Base-by-base conservation (phyloP, 257 asterid species). In the Solanum pinnatisectum region DNA sequence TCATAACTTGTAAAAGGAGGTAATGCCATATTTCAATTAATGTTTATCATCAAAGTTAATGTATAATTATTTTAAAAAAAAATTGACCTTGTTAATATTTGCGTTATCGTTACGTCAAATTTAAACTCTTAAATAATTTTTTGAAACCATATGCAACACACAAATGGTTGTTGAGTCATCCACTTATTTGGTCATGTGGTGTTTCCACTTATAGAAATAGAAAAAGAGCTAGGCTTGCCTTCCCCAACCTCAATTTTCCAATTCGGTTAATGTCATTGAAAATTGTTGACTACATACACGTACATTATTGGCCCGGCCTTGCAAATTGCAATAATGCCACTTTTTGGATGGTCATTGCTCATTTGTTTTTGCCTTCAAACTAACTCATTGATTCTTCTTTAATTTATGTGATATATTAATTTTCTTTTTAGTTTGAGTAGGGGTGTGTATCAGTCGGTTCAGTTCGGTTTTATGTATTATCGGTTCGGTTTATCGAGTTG, bases 151-250 rank as follows among this genome's bases (percentile, higher is more conserved):
- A 85, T 65, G 72, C 90, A 36, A 81, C 78, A 23, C 33, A n/a
- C 4, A 23, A 87, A 91, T 91, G 92, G 90, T 82, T 77, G 89
- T 87, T 84, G 93, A 89, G 92, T 91, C 94, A 93, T 91, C 86
- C 70, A 88, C 87, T 91, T 83, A 85, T 84, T 25, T 88, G 42
- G 84, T 42, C 14, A 20, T 78, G 63, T 42, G 36, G n/a, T 78
- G 60, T 91, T 63, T 70, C 90, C 85, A 91, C 92, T 91, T 90
- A 89, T 44, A 52, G 27, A 60, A 60, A 22, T 56, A 60, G 88
- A 83, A 90, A 33, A 87, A 89, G 87, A 89, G 84, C 85, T 88
- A 89, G 60, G 84, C 84, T 88, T 88, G 52, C 90, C 90, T 81
- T 79, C 73, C 83, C 88, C 89, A 44, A 33, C 83, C 88, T 79